These are phyloP conservation scores for Pilasporangium apinafurcum DNA, from an alignment of 352 stramenopile genomes.

Conservation along the genomic window DNA sequence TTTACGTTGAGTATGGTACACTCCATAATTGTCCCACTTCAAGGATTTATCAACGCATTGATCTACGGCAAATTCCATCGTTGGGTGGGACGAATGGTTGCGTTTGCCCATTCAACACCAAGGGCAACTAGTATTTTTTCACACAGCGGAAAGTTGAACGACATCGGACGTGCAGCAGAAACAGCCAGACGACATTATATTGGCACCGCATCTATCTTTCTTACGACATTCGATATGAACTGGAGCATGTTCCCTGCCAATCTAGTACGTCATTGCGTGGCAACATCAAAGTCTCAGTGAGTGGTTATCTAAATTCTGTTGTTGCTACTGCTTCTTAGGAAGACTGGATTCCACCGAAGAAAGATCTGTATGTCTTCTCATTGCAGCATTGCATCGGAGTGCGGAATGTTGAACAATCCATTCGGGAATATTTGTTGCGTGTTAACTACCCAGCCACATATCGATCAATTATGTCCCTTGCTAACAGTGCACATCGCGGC, in stretches of 20 bases:
- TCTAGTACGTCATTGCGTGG: conserved; percentile 30
- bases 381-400: conserved; percentile 62
- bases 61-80: conserved; percentile 86
- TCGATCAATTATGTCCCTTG: conserved; percentile 57
- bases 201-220: conserved; percentile 69
- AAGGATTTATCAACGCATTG: conserved; percentile 55
- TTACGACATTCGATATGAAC: conserved; percentile 82
- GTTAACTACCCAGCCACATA: conserved; percentile 72
- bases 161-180: conserved; percentile 33
- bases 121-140: too few species aligned
- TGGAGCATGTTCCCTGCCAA: conserved; percentile 61
- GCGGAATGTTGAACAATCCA: conserved; percentile 44
- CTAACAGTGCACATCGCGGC: conserved; percentile 33
- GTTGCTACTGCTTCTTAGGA: conserved; percentile 9
- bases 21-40: conserved; percentile 54
- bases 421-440: conserved; percentile 53
- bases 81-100: conserved; percentile 62
- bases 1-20: conserved; percentile 71
- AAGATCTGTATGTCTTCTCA: conserved; percentile 73
- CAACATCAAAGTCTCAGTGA: background rate
- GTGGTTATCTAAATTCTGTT: too few species aligned
- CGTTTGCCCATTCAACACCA: too few species aligned
- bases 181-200: conserved; percentile 49
- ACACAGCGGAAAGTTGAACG: conserved; percentile 37
- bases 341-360: conserved; percentile 63